A percentile compares a stretch with the other conserved stretches of the same genome.
Conservation (phyloP, 176 grass and related monocot genomes). For the Cenchrus americanus region DNA sequence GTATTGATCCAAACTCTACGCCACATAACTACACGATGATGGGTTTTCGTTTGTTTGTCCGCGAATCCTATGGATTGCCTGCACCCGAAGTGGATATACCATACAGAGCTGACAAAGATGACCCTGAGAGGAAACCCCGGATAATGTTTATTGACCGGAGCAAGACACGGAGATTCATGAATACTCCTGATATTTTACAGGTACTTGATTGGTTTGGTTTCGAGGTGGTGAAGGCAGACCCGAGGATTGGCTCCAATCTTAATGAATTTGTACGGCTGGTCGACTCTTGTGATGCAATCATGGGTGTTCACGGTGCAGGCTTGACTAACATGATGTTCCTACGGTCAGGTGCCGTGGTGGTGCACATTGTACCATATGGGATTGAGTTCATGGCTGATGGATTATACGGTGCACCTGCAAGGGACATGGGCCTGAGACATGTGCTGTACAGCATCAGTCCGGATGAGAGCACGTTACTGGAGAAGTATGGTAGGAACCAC, state of each 20-base stretch:
- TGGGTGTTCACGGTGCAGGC: constrained; percentile 71
- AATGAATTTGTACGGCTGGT: constrained; percentile 49
- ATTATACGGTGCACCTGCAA: constrained; percentile 51
- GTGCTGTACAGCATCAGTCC: constrained; percentile 57
- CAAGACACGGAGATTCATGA: constrained; percentile 58
- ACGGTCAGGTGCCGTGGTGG: constrained; percentile 44
- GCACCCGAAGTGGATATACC: constrained; percentile 45
- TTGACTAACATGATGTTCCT: constrained; percentile 86
- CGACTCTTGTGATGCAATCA: constrained; percentile 64
- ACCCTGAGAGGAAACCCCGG: constrained; percentile 60
- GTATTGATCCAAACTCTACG: constrained; percentile 45
- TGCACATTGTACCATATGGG: constrained; percentile 78
- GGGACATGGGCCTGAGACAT: constrained; percentile 61
- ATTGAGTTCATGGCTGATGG: constrained; percentile 54
- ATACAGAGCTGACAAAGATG: constrained; percentile 45
- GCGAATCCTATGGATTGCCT: constrained; percentile 48
- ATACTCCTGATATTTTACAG: constrained; percentile 40
- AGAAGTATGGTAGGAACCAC: constrained; percentile 65
- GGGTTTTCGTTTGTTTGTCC: constrained; percentile 72
- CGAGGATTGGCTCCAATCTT: constrained; percentile 41
- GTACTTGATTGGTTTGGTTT: constrained; percentile 65
- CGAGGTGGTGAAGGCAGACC: constrained; percentile 56
- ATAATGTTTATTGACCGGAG: constrained; percentile 67
- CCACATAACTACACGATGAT: constrained; percentile 63
- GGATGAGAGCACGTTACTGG: constrained; percentile 68